Percentiles rank a stretch among this genome's conserved stretches.
Conservation (phyloP, 805 yeast genomes). For the Monosporozyma yasuniensis region DNA sequence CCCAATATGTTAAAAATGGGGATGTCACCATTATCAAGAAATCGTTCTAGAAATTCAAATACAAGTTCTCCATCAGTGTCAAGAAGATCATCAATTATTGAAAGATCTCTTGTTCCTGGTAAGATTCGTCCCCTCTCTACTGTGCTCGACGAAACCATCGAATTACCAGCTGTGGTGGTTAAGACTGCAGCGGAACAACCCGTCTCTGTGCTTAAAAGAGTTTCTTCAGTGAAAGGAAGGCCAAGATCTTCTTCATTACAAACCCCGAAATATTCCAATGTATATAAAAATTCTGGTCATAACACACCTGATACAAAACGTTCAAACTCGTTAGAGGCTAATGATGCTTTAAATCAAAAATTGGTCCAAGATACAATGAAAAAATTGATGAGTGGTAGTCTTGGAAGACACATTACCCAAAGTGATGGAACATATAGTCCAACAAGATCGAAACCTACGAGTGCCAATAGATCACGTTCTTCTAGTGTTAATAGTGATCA, state of each 20-base stretch:
- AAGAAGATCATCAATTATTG: constrained; percentile 8
- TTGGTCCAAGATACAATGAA: constrained; percentile 20
- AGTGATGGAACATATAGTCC: background rate
- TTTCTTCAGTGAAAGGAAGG: constrained; percentile 10
- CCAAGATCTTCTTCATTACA: constrained; percentile 30
- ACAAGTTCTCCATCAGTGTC: constrained; percentile 9
- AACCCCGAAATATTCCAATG: constrained; percentile 8
- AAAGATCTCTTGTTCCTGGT: background rate
- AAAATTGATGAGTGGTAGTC: constrained; percentile 8
- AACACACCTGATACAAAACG: constrained; percentile 9
- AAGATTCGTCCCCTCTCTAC: background rate
- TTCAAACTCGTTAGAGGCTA: constrained; percentile 27
- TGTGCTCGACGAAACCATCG: background rate
- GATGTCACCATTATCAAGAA: constrained; percentile 4
- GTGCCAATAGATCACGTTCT: constrained; percentile 3
- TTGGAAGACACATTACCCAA: constrained; percentile 1
- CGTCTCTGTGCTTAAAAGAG: background rate
- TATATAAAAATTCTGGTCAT: background rate
- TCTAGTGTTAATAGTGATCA: constrained; percentile 3
- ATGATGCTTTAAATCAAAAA: constrained; percentile 22
- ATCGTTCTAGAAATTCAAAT: constrained; percentile 1
- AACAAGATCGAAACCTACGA: background rate
- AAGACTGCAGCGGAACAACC: background rate
- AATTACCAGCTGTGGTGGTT: background rate
- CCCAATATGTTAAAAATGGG: background rate